Evolutionary conservation across 257 asterid species (phyloP), one percentile per base, ranked within the genome.

Genomic region (Salvia miltiorrhiza): DNA sequence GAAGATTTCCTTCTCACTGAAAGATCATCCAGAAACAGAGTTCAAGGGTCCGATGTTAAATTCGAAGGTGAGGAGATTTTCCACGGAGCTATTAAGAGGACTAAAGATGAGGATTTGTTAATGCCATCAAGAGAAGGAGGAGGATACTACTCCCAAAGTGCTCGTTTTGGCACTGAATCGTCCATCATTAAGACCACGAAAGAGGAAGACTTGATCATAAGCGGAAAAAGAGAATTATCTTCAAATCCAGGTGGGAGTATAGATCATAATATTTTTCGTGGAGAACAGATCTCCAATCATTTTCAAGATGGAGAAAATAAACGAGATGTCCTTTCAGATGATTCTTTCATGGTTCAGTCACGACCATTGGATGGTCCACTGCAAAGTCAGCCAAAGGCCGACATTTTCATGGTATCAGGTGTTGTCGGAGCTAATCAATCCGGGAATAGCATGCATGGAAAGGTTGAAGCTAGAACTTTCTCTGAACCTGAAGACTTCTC

Each of bases 401-500:
- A 86, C 72, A 68, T 83, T 28, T 81, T 81, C 73, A 73, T 84
- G 86, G 90, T 69, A 39, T 67, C 88, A 1, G 88, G 86, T 66
- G 76, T 88, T 0, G 73, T 67, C 35, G 86, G 81, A 70, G 72
- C 78, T 71, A 37, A 63, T 63, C 76, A 77, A 70, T 45, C 77
- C 14, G 60, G 55, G 41, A 43, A 62, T 43, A 58, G 40, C 70
- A 56, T 20, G 50, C 50, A 63, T 1, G 78, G 76, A 21, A 83
- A 76, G 72, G 72, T 49, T 16, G 79, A 40, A 54, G 37, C 77
- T 28, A 20, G 78, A 62, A 72, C 74, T 63, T 65, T 14, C 57
- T 63, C 61, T 32, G 97, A 88, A 65, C 96, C 96, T 19, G 95
- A 90, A 68, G 97, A 90, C 70, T 84, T 90, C 39, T 86, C 75